Base-by-base conservation (phyloP, 2,329 filamentous ascomycete genomes). In the Aschersonia sp. region DNA sequence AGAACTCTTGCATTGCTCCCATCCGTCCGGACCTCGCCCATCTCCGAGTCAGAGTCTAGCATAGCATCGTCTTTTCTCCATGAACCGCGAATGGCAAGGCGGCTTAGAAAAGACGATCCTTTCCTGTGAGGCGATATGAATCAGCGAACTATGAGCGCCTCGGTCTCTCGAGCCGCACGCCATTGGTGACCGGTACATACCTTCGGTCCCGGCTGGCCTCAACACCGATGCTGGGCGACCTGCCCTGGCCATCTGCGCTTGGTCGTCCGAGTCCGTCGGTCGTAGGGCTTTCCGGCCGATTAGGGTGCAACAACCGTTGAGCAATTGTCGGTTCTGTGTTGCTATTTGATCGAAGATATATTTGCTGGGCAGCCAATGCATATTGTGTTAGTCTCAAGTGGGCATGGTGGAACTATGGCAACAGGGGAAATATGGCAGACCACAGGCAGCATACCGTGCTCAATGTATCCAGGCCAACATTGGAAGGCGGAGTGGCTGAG, bases 31-130 rank as follows among this genome's bases (percentile, higher is more conserved):
- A 68, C 63, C 55, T 79, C 76, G 53, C 80, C 82, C 44, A 79
- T 63, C 56, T 89, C 86, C 1, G 84, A 87, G 57, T 78, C 81
- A 64, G 83, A 79, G 54, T 81, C 78, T 46, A 72, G 71, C 47
- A 67, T 61, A 42, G 72, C 70, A 49, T 74, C 68, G 51, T 79
- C 78, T 60, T 85, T 87, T 65, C 84, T 94, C 68, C 87, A 88
- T 51, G 73, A 75, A 52, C 76, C 75, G 37, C 81, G 78, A 63
- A 97, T 81, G 56, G 72, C 74, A 47, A 83, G 74, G 47, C 88
- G 85, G 63, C 87, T 94, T 31, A 98, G 76, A 61, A 98, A 95
- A 11, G 88, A 95, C 14, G 84, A 79, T 31, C 85, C 83, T 68
- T 95, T 96, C 64, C 85, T 94, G 40, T 29, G 10, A 44, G n/a